A percentile compares a stretch with the other conserved stretches of the same genome.
Evolutionary conservation across 148 eudicot genomes (phyloP).

Genomic region (Heliosperma pusillum): DNA sequence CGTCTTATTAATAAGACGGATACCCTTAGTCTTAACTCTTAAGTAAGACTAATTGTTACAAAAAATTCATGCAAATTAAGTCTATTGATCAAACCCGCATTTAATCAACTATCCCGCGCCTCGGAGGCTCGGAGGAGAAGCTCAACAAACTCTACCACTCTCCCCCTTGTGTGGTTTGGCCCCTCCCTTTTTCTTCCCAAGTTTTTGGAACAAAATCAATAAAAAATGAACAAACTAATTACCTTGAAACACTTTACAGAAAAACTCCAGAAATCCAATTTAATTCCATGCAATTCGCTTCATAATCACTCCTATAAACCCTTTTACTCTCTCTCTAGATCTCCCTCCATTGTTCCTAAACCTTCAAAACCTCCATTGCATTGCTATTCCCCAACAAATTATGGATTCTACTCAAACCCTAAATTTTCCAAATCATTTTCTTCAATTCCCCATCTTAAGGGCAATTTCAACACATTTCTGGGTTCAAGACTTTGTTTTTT

Average conservation of each 20-base stretch:
- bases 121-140: too few species aligned
- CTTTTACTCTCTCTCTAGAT: conserved; percentile 22
- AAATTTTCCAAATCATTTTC: conserved; percentile 25
- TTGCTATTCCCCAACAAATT: conserved; percentile 22
- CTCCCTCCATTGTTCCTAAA: conserved; percentile 5
- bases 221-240: conserved; percentile 42
- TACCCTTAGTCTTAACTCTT: too few species aligned
- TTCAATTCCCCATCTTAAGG: conserved; percentile 30
- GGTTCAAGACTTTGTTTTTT: conserved; percentile 21
- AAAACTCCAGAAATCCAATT: conserved; percentile 23
- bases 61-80: too few species aligned
- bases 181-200: too few species aligned
- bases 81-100: too few species aligned
- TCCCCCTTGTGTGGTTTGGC: too few species aligned
- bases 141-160: too few species aligned
- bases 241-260: conserved; percentile 34
- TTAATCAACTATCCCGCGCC: too few species aligned
- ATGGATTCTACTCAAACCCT: conserved; percentile 37
- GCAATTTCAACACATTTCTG: conserved; percentile 19
- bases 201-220: too few species aligned
- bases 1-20: too few species aligned
- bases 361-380: conserved; percentile 14
- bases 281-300: conserved; percentile 5
- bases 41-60: too few species aligned
- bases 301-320: conserved; percentile 11